These are phyloP conservation scores for Trapa bicornis DNA, from an alignment of 345 rosid genomes.

Conservation along the genomic window DNA sequence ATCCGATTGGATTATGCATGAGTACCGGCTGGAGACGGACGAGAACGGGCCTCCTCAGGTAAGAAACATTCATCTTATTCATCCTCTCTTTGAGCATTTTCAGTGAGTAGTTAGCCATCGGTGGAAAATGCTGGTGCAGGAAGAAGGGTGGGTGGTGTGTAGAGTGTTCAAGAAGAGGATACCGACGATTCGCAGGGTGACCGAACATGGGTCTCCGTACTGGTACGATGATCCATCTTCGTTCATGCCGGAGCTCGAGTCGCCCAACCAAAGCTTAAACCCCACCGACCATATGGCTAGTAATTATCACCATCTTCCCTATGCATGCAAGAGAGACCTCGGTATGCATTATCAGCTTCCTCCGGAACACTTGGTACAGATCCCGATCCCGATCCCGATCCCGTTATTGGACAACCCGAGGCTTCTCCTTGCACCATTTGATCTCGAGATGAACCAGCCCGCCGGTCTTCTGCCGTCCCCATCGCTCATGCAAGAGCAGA, in stretches of 20 bases:
- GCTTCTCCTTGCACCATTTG: conserved; percentile 18
- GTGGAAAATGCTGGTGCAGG: conserved; percentile 21
- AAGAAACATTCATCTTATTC: conserved; percentile 2
- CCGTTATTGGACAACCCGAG: conserved; percentile 55
- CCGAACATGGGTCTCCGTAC: conserved; percentile 40
- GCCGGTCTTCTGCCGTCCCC: conserved; percentile 11
- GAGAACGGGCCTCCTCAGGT: conserved; percentile 80
- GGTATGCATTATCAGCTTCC: conserved; percentile 29
- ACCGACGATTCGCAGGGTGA: conserved; percentile 30
- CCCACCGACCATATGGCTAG: conserved; percentile 7
- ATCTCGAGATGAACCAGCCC: conserved; percentile 32
- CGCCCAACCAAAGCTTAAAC: conserved; percentile 36
- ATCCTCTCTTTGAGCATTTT: background rate
- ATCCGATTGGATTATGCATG: conserved; percentile 98
- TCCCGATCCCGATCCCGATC: conserved; percentile 37
- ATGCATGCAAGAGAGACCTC: conserved; percentile 52
- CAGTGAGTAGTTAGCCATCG: too few species aligned
- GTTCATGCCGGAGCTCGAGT: conserved; percentile 42
- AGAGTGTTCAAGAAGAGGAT: conserved; percentile 84
- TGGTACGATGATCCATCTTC: conserved; percentile 58
- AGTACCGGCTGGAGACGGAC: conserved; percentile 84
- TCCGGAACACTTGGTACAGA: conserved; percentile 49
- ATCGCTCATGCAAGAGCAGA: conserved; percentile 26
- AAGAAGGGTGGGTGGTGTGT: conserved; percentile 98
- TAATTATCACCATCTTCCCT: conserved; percentile 24